Percentiles rank a stretch among this genome's conserved stretches.
phyloP scores from a whole-genome alignment of 108 stramenopile genomes.

The Cyclotella atomus region DNA sequence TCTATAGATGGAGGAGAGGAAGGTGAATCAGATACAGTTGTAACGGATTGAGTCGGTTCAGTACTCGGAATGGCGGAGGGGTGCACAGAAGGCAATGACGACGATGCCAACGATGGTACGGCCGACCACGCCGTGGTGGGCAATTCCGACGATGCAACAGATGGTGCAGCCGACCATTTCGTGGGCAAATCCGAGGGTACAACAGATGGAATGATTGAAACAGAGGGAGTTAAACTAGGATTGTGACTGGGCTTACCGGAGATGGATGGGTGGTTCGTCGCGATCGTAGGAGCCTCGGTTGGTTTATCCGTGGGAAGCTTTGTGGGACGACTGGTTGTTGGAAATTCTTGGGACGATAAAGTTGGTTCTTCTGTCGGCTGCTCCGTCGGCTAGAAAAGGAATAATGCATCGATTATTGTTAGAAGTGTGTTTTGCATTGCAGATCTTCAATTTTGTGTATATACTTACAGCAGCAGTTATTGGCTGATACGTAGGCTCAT shows the following conservation, averaged over 20 bases:
- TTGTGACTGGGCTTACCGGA: slow-evolving; percentile 5
- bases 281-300: neutral
- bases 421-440: neutral
- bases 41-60: no score
- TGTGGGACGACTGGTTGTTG: slow-evolving; percentile 10
- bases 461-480: neutral
- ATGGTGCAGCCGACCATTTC: neutral
- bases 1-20: neutral
- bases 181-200: slow-evolving; percentile 4
- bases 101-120: neutral
- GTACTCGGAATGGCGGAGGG: neutral
- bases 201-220: slow-evolving; percentile 7
- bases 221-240: slow-evolving; percentile 12
- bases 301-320: slow-evolving; percentile 6
- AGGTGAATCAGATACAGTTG: neutral
- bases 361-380: slow-evolving; percentile 21
- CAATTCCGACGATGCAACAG: neutral
- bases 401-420: neutral
- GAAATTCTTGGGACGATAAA: slow-evolving; percentile 2
- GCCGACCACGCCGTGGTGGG: no score
- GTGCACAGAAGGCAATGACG: neutral
- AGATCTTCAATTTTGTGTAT: neutral
- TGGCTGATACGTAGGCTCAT: slow-evolving; percentile 6
- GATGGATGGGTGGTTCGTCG: slow-evolving; percentile 8
- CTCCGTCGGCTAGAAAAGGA: slow-evolving; percentile 2